A percentile compares a stretch with the other conserved stretches of the same genome.
phyloP scores from a whole-genome alignment of 2,329 filamentous ascomycete species.

The Davidsoniella virescens region DNA sequence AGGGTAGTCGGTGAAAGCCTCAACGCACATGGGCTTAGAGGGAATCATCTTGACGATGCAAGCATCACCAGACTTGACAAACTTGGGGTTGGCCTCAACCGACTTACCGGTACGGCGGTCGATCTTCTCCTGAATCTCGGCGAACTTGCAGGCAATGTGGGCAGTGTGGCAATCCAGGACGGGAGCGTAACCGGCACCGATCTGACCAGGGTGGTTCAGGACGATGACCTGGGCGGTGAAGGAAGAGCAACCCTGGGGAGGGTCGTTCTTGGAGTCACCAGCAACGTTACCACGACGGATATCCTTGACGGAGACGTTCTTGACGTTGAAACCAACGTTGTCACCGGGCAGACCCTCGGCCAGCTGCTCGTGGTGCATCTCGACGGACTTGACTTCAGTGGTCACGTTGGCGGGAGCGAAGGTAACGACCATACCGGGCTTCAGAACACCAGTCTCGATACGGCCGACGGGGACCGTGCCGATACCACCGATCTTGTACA shows the following conservation, averaged over 20 bases:
- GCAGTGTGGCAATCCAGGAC: constrained; percentile 99
- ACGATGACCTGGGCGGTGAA: constrained; percentile 99
- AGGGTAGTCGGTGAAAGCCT: constrained; percentile 99
- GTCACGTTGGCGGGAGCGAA: constrained; percentile 97
- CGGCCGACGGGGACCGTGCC: constrained; percentile 98
- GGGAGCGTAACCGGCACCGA: constrained; percentile 96
- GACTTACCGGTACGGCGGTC: constrained; percentile 99
- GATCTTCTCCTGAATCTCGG: constrained; percentile 99
- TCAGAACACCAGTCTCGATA: constrained; percentile 99
- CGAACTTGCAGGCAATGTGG: constrained; percentile 99
- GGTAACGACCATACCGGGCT: constrained; percentile 85
- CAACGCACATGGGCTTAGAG: constrained; percentile 99
- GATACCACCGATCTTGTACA: constrained; percentile 99
- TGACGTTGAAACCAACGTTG: constrained; percentile 99
- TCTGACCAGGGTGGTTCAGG: constrained; percentile 99
- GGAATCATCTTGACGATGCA: constrained; percentile 99
- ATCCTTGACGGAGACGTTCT: constrained; percentile 99
- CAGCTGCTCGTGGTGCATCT: constrained; percentile 99
- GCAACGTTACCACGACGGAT: constrained; percentile 99
- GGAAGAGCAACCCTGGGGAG: constrained; percentile 69
- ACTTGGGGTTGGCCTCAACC: constrained; percentile 82
- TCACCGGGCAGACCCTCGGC: constrained; percentile 88
- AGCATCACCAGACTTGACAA: constrained; percentile 99
- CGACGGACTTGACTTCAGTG: constrained; percentile 99
- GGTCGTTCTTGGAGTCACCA: constrained; percentile 99